Conservation (phyloP, 1,139 yeast genomes). For the Kodamaea derodonti region DNA sequence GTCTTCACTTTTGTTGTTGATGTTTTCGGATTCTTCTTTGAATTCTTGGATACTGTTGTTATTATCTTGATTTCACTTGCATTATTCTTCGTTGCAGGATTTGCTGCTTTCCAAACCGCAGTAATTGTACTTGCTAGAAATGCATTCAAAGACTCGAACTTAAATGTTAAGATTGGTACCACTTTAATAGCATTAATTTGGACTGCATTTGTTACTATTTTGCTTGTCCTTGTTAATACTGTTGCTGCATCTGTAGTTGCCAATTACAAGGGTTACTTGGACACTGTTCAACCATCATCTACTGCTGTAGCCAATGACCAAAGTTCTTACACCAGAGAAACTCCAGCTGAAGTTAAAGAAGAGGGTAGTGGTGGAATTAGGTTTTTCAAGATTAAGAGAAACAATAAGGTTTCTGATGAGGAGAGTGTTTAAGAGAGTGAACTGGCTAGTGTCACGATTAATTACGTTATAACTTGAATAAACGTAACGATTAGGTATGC, state of each 20-base stretch:
- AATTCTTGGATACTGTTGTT: conserved; percentile 50
- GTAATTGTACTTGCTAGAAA: conserved; percentile 61
- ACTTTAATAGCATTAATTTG: conserved; percentile 61
- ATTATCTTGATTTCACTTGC: conserved; percentile 52
- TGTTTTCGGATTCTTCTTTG: conserved; percentile 40
- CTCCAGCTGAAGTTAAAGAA: conserved; percentile 27
- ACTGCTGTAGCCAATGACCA: conserved; percentile 31
- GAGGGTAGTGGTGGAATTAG: conserved; percentile 57
- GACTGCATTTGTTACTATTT: conserved; percentile 59
- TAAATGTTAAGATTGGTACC: conserved; percentile 50
- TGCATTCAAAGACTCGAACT: conserved; percentile 50
- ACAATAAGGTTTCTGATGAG: conserved; percentile 54
- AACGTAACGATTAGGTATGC: too few relatives aligned
- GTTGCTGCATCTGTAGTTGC: conserved; percentile 51
- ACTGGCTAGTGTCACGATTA: too few relatives aligned
- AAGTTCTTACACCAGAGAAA: conserved; percentile 44
- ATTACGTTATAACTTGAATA: too few relatives aligned
- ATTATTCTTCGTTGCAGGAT: conserved; percentile 52
- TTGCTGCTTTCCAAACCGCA: conserved; percentile 66
- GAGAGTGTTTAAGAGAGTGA: conserved; percentile 49
- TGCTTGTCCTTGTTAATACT: conserved; percentile 51
- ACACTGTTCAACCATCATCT: conserved; percentile 24
- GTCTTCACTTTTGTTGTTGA: conserved; percentile 40
- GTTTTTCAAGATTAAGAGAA: conserved; percentile 74
- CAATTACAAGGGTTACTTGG: conserved; percentile 45